Percentiles rank a stretch among this genome's conserved stretches.
Conservation (phyloP, 768 basidiomycete genomes). For the Erythrobasidium yunnanense region DNA sequence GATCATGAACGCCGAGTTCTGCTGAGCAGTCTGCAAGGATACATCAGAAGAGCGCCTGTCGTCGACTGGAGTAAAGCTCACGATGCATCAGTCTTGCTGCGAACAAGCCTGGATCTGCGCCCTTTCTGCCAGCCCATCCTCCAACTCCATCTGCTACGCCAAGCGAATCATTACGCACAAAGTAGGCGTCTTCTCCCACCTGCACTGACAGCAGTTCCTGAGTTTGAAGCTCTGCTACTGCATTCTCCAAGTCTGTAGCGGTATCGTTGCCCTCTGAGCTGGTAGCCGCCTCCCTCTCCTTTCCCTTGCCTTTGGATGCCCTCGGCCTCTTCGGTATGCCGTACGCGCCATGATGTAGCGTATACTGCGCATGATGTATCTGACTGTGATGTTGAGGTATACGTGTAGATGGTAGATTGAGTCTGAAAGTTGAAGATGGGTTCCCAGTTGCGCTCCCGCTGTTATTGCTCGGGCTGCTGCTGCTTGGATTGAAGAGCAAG, state of each 20-base stretch:
- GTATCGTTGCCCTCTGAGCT: neutral
- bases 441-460: neutral
- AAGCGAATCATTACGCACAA: slow-evolving; percentile 57
- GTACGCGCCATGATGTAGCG: slow-evolving; percentile 12
- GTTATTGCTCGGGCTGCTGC: neutral
- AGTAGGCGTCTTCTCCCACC: slow-evolving; percentile 40
- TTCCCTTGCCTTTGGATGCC: slow-evolving; percentile 1
- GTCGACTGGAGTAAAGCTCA: too few relatives aligned
- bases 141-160: slow-evolving; percentile 94
- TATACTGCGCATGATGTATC: neutral
- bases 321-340: slow-evolving; percentile 16
- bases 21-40: slow-evolving; percentile 35
- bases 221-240: neutral
- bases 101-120: slow-evolving; percentile 47
- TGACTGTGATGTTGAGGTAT: neutral
- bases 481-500: neutral
- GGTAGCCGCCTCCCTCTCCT: neutral
- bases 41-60: too few relatives aligned
- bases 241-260: neutral
- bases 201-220: slow-evolving; percentile 11
- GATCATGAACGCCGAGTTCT: slow-evolving; percentile 37
- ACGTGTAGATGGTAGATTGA: neutral
- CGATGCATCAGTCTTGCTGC: slow-evolving; percentile 68
- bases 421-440: neutral
- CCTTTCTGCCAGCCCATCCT: slow-evolving; percentile 56